Evolutionary conservation across 2,329 filamentous ascomycete genomes (phyloP), one percentile per base, ranked within the genome.

Genomic region (Dactylonectria macrodidyma): DNA sequence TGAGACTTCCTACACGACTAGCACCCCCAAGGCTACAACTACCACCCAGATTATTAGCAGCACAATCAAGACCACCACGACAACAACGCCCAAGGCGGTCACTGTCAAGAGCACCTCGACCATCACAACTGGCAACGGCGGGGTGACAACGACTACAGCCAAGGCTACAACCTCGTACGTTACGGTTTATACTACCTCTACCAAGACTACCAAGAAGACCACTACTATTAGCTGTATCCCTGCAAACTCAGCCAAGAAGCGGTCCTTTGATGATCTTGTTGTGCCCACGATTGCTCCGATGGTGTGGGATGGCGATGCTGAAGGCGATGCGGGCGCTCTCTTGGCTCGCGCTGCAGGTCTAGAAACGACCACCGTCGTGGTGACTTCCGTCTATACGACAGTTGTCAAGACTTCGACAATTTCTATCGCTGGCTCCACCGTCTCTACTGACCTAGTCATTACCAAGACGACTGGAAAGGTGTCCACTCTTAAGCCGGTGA

Each of bases 11-110:
- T 73, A 67, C 2, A 70, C 60, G 3, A 74, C 73, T 2, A 70
- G 68, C 5, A 77, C 70, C 3, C 73, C 76, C 36, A 77, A 77
- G 66, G 59, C 72, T 2, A 68, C 64, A 5, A 77, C 76, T 1
- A 47, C 63, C 1, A 66, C 66, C 3, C 36, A 60, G 10, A 70
- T 69, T 10, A 61, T 67, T 0, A 56, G 62, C 2, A 74, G 58
- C 22, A 74, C 71, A 1, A 46, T 66, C 3, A 61, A 68, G 14
- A 65, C 52, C 36, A 77, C 69, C 22, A 67, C 34, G 19, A 75
- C 71, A 2, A 65, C 67, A 1, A 73, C 56, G 6, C 67, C 73
- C 14, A 75, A 75, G 66, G 30, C 65, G 5, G 47, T 66, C 2
- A 74, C 73, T 3, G 67, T 75, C 19, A 66, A 70, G 41, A 73